These are phyloP conservation scores for Colletotrichum tropicicola DNA, from an alignment of 2,329 filamentous ascomycete genomes.

Conservation along the genomic window DNA sequence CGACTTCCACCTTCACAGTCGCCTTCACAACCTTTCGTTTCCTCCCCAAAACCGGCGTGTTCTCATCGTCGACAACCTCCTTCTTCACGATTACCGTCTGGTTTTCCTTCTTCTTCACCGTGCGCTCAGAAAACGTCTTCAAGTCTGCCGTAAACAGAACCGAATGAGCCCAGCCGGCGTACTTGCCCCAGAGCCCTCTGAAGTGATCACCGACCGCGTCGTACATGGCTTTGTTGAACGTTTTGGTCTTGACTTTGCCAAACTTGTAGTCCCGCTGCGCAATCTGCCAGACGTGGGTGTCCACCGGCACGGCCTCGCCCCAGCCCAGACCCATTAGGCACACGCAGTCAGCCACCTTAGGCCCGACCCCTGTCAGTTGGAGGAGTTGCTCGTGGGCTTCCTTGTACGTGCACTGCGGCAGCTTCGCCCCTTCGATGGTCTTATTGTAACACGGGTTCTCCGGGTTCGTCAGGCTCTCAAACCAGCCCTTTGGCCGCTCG, in stretches of 20 bases:
- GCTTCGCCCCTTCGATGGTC: slow-evolving; percentile 53
- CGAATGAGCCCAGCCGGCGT: slow-evolving; percentile 97
- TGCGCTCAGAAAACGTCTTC: slow-evolving; percentile 79
- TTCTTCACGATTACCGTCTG: slow-evolving; percentile 32
- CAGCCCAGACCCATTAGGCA: slow-evolving; percentile 96
- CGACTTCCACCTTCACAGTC: slow-evolving; percentile 29
- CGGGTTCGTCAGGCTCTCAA: slow-evolving; percentile 81
- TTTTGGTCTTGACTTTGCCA: slow-evolving; percentile 81
- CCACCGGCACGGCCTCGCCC: slow-evolving; percentile 93
- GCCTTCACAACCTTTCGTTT: slow-evolving; percentile 31
- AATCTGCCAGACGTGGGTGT: slow-evolving; percentile 99
- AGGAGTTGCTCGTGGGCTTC: slow-evolving; percentile 84
- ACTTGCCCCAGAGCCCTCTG: slow-evolving; percentile 85
- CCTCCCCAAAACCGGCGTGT: slow-evolving; percentile 26
- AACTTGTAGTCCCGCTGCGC: slow-evolving; percentile 96
- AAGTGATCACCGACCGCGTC: slow-evolving; percentile 92
- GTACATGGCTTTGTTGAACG: slow-evolving; percentile 88
- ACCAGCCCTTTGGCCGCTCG: slow-evolving; percentile 76
- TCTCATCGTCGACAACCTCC: slow-evolving; percentile 41
- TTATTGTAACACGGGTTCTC: slow-evolving; percentile 68
- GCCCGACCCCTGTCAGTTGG: slow-evolving; percentile 85
- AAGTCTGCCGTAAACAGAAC: slow-evolving; percentile 96
- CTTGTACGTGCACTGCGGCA: slow-evolving; percentile 71
- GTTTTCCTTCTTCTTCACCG: slow-evolving; percentile 40
- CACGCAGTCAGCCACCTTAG: slow-evolving; percentile 97